Percentiles rank a stretch among this genome's conserved stretches.
phyloP scores from a whole-genome alignment of 2,329 filamentous ascomycete species.

The Cephalotrichum gorgonifer region DNA sequence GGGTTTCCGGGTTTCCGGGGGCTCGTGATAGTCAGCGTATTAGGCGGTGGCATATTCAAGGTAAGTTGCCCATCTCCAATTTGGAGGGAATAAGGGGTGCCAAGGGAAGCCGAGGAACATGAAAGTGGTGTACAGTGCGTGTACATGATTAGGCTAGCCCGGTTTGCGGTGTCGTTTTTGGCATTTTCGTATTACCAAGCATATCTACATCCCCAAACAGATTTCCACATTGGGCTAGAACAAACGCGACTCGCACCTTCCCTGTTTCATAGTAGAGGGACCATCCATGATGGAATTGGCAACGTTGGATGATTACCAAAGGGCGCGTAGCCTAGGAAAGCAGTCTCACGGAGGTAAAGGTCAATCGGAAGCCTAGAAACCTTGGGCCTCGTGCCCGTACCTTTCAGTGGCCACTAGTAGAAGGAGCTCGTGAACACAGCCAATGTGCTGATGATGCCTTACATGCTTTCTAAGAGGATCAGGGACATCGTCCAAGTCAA shows the following conservation, averaged over 20 bases:
- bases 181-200: background rate
- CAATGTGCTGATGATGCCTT: conserved; percentile 62
- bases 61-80: background rate
- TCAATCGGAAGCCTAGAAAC: conserved; percentile 54
- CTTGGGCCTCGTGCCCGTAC: conserved; percentile 38
- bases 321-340: conserved; percentile 66
- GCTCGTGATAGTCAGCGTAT: background rate
- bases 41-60: too few species aligned
- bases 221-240: background rate
- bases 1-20: background rate
- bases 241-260: background rate
- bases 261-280: background rate
- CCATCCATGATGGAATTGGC: background rate
- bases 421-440: conserved; percentile 53
- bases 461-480: conserved; percentile 59
- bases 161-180: background rate
- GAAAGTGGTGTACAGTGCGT: background rate
- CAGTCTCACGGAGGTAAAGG: conserved; percentile 65
- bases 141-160: background rate
- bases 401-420: conserved; percentile 45
- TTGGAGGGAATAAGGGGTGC: background rate
- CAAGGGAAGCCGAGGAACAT: background rate
- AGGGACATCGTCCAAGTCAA: conserved; percentile 48
- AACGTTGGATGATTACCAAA: background rate
- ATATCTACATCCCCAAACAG: background rate